Conservation (phyloP, 345 rosid genomes). For the thale cress (Arabidopsis thaliana) region DNA sequence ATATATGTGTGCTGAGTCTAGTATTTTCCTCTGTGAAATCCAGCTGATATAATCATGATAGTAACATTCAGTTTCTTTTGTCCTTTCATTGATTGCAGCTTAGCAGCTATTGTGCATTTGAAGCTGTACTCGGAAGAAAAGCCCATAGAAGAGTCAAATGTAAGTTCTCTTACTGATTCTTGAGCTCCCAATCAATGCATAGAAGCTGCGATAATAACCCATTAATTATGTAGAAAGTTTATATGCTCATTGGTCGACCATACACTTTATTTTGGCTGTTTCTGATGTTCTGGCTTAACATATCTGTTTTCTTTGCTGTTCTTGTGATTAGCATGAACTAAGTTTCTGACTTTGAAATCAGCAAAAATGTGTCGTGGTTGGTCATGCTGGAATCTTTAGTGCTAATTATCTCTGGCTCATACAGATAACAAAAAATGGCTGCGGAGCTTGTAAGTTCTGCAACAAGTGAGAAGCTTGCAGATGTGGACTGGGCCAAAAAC, state of each 20-base stretch:
- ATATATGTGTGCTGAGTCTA: neutral
- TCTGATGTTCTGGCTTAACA: slow-evolving; percentile 8
- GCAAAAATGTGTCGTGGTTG: neutral
- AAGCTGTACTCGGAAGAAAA: slow-evolving; percentile 18
- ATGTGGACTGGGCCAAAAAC: slow-evolving; percentile 88
- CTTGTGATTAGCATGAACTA: neutral
- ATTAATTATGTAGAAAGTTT: neutral
- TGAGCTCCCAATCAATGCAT: neutral
- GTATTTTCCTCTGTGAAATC: slow-evolving; percentile 7
- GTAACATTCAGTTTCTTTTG: neutral
- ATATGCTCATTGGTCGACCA: slow-evolving; percentile 1
- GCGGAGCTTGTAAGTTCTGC: slow-evolving; percentile 86
- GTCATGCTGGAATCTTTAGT: slow-evolving; percentile 12
- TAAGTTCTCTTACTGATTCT: slow-evolving; percentile 30
- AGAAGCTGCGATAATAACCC: neutral
- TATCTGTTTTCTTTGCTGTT: neutral
- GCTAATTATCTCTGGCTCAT: slow-evolving; percentile 8
- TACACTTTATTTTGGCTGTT: neutral
- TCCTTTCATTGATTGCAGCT: slow-evolving; percentile 29
- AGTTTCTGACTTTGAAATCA: slow-evolving; percentile 3
- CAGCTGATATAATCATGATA: neutral
- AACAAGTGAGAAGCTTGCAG: slow-evolving; percentile 83
- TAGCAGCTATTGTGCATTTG: slow-evolving; percentile 25
- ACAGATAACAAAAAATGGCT: slow-evolving; percentile 65
- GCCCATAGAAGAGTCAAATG: slow-evolving; percentile 23